phyloP scores from a whole-genome alignment of 176 grass and related monocot species.

The Bonia amplexicaulis region DNA sequence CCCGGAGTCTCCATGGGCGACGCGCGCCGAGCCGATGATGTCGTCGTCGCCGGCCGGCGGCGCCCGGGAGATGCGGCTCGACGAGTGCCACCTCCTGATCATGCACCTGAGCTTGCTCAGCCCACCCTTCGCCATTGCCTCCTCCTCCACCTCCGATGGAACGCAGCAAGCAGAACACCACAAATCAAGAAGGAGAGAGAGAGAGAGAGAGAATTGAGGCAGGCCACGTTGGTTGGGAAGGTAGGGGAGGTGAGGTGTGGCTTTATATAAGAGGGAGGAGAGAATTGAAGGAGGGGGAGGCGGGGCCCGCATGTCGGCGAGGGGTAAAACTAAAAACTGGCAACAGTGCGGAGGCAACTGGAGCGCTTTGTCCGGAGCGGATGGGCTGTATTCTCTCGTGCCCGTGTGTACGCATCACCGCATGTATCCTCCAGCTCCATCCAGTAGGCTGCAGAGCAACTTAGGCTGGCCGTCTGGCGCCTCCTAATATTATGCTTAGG shows the following conservation, averaged over 20 bases:
- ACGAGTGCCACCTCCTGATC: constrained; percentile 76
- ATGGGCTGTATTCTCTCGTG: not conserved
- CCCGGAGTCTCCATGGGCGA: not conserved
- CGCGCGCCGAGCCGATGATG: not conserved
- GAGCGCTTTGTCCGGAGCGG: not conserved
- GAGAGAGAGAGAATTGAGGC: not conserved
- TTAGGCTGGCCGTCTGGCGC: too few species aligned
- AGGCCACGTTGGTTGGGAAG: not conserved
- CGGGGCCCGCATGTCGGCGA: constrained; percentile 15
- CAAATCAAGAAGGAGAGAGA: not conserved
- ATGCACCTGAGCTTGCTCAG: constrained; percentile 71
- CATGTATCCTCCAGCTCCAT: not conserved
- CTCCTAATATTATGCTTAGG: too few species aligned
- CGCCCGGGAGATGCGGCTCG: constrained; percentile 41
- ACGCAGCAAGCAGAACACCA: not conserved
- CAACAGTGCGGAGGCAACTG: constrained; percentile 22
- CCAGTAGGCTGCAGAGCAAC: not conserved
- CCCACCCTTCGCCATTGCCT: constrained; percentile 46
- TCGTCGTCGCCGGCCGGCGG: not conserved
- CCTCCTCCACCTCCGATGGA: not conserved
- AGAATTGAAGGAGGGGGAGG: not conserved
- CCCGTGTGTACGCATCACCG: too few species aligned
- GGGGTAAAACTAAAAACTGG: not conserved
- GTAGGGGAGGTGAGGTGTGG: not conserved
- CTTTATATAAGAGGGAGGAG: not conserved